phyloP scores from a whole-genome alignment of 2,329 filamentous ascomycete genomes.

The Knufia petricola region DNA sequence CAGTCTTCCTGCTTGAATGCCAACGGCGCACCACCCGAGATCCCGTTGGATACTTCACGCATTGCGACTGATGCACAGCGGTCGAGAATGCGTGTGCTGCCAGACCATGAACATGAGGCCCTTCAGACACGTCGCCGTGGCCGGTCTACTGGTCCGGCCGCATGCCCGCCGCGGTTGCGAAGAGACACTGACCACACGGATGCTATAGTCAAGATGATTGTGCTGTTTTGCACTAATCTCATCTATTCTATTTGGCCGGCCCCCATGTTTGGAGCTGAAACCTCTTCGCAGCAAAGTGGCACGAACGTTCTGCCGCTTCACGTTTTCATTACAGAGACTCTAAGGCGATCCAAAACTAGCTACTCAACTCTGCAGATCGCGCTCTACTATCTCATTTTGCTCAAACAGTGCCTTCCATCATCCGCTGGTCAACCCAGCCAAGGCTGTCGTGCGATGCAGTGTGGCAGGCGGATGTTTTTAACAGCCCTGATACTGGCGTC shows the following conservation, averaged over 20 bases:
- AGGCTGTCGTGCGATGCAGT: conserved; percentile 69
- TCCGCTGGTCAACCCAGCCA: conserved; percentile 76
- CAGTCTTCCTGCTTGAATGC: neutral
- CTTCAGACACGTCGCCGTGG: neutral
- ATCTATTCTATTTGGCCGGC: conserved; percentile 97
- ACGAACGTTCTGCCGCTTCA: conserved; percentile 79
- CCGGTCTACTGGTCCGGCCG: neutral
- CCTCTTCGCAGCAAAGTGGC: conserved; percentile 53
- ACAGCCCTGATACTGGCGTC: conserved; percentile 90
- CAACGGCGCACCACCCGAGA: neutral
- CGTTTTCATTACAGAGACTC: conserved; percentile 94
- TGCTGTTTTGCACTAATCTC: conserved; percentile 89
- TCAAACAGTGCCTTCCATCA: conserved; percentile 78
- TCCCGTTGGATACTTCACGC: neutral
- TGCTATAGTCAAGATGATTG: conserved; percentile 21
- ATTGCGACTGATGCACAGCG: neutral
- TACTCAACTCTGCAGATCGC: conserved; percentile 97
- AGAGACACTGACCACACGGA: conserved; percentile 22
- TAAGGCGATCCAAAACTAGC: conserved; percentile 87
- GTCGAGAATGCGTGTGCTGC: neutral
- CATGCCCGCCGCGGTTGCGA: conserved; percentile 12
- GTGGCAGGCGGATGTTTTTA: conserved; percentile 94
- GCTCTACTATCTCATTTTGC: conserved; percentile 88
- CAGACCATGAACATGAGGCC: neutral
- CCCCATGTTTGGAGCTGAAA: conserved; percentile 41